These are phyloP conservation scores for Zygotorulaspora florentina DNA, from an alignment of 805 yeast species.

Conservation along the genomic window DNA sequence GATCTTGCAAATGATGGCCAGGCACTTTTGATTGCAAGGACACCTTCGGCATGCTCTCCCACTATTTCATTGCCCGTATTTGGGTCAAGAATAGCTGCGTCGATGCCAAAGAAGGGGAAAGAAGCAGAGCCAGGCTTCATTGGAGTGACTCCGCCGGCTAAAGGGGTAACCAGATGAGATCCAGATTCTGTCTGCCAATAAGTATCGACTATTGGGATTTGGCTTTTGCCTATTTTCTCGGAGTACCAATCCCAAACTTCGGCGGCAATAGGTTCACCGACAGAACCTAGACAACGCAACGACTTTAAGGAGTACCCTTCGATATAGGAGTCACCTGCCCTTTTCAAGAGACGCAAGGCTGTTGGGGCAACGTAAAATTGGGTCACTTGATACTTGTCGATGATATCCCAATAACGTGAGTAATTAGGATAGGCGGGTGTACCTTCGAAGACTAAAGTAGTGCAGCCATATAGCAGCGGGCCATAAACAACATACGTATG, in stretches of 20 bases:
- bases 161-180: conserved; percentile 70
- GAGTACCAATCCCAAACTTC: conserved; percentile 87
- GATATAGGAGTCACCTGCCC: conserved; percentile 65
- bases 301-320: conserved; percentile 59
- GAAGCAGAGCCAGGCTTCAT: conserved; percentile 85
- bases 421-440: conserved; percentile 82
- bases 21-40: conserved; percentile 60
- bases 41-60: conserved; percentile 77
- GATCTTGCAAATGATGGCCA: conserved; percentile 90
- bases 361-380: conserved; percentile 86
- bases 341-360: conserved; percentile 68
- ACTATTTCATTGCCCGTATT: conserved; percentile 63
- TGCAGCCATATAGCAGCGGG: conserved; percentile 69
- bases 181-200: conserved; percentile 91
- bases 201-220: conserved; percentile 74
- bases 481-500: conserved; percentile 82
- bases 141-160: conserved; percentile 72
- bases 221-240: conserved; percentile 62
- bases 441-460: conserved; percentile 79
- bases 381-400: conserved; percentile 64
- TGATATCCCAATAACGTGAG: conserved; percentile 77
- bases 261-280: conserved; percentile 82
- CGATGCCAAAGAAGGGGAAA: conserved; percentile 79
- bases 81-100: conserved; percentile 69
- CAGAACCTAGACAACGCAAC: conserved; percentile 71